Percentiles rank a stretch among this genome's conserved stretches.
Conservation (phyloP, 176 grass and related monocot species). For the Thalia dealbata region DNA sequence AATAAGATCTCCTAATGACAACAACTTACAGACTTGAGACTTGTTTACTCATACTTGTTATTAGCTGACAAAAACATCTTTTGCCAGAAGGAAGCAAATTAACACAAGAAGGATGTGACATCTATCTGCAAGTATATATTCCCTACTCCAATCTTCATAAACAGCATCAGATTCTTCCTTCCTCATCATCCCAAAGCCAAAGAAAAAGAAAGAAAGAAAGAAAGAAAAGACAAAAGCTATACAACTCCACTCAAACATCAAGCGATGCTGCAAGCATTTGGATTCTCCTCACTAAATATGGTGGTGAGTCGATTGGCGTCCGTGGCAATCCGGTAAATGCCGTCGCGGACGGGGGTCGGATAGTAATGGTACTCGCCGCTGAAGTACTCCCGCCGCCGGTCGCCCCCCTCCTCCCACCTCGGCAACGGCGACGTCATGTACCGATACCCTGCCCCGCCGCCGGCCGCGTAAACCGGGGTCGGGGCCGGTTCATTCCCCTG, state of each 20-base stretch:
- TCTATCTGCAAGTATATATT: no score
- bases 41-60: no score
- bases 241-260: conserved; percentile 40
- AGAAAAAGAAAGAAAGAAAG: background rate
- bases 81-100: no score
- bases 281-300: conserved; percentile 99
- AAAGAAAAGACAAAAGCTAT: background rate
- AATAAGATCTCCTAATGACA: no score
- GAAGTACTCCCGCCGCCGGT: conserved; percentile 69
- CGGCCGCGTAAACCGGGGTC: background rate
- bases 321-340: conserved; percentile 88
- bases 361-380: conserved; percentile 80
- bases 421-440: conserved; percentile 78
- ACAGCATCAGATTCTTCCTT: background rate
- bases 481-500: conserved; percentile 13
- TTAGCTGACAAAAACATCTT: no score
- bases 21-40: no score
- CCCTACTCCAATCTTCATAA: background rate
- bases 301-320: conserved; percentile 80
- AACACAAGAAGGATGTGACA: no score
- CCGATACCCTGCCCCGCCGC: conserved; percentile 25
- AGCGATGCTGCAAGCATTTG: conserved; percentile 75
- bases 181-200: no score
- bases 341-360: conserved; percentile 86
- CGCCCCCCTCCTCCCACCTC: conserved; percentile 51